These are phyloP conservation scores for Apiospora saccharicola DNA, from an alignment of 2,329 filamentous ascomycete genomes.

Conservation along the genomic window DNA sequence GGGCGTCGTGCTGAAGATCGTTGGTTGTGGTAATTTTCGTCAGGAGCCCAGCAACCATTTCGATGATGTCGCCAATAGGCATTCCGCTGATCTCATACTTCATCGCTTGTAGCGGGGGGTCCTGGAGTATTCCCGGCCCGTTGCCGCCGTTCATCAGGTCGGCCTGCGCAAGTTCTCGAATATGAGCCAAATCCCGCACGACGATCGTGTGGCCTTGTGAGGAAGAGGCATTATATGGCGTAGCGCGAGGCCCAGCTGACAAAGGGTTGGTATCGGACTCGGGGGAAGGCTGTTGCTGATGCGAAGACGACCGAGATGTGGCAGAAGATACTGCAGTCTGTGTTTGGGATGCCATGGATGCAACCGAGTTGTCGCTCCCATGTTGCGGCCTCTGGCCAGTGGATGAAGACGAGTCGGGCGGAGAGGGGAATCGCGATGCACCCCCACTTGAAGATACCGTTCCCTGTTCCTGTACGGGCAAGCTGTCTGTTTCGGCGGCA, in stretches of 20 bases:
- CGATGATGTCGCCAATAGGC: conserved; percentile 96
- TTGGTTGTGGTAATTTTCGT: conserved; percentile 98
- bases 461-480: conserved; percentile 25
- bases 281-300: conserved; percentile 41
- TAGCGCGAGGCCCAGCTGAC: conserved; percentile 34
- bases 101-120: conserved; percentile 60
- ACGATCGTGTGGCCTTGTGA: conserved; percentile 68
- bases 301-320: conserved; percentile 35
- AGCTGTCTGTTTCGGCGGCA: background rate
- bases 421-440: conserved; percentile 60
- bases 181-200: conserved; percentile 88
- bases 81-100: conserved; percentile 96
- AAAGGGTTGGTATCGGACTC: conserved; percentile 38
- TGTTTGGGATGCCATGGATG: conserved; percentile 58
- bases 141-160: conserved; percentile 68
- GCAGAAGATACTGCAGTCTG: conserved; percentile 38
- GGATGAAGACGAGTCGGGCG: conserved; percentile 58
- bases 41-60: conserved; percentile 96
- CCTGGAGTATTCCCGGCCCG: conserved; percentile 57
- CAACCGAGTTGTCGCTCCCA: conserved; percentile 46
- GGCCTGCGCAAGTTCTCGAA: conserved; percentile 85
- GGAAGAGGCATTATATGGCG: conserved; percentile 45
- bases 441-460: conserved; percentile 46
- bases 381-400: conserved; percentile 48
- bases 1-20: conserved; percentile 88